A percentile compares a stretch with the other conserved stretches of the same genome.
Conservation (phyloP, 2,329 filamentous ascomycete genomes). For the Ascochyta rabiei region DNA sequence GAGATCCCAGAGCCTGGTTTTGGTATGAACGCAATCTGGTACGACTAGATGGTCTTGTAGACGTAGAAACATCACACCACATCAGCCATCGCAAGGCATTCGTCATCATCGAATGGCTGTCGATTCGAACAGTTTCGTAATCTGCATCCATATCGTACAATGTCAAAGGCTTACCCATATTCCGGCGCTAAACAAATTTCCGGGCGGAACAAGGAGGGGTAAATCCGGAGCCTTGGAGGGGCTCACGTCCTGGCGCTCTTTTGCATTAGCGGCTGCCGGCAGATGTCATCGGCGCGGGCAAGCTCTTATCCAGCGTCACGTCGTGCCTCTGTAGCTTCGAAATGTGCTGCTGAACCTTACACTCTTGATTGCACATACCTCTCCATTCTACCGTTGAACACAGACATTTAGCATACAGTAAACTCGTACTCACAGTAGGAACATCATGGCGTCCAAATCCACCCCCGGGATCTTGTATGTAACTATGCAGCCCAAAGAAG, state of each 20-base stretch:
- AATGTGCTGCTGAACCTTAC: background rate
- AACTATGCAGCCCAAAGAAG: slow-evolving; percentile 78
- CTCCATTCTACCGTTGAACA: background rate
- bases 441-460: slow-evolving; percentile 51
- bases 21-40: slow-evolving; percentile 97
- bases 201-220: slow-evolving; percentile 38
- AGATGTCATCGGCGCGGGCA: slow-evolving; percentile 41
- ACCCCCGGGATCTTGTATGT: slow-evolving; percentile 77
- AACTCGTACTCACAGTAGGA: background rate
- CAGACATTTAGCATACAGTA: slow-evolving; percentile 1
- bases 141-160: background rate
- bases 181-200: slow-evolving; percentile 17
- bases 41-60: slow-evolving; percentile 61
- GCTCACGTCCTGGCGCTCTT: slow-evolving; percentile 9
- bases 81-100: background rate
- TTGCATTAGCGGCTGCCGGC: slow-evolving; percentile 33
- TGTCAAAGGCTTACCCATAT: background rate
- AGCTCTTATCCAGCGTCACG: slow-evolving; percentile 17
- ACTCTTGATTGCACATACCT: background rate
- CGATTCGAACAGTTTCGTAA: background rate
- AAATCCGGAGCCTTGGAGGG: slow-evolving; percentile 6
- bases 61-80: background rate
- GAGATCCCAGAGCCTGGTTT: slow-evolving; percentile 87
- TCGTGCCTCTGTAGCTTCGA: background rate
- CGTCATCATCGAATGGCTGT: background rate